phyloP scores from a whole-genome alignment of 768 basidiomycete genomes.

The Mycena metata region DNA sequence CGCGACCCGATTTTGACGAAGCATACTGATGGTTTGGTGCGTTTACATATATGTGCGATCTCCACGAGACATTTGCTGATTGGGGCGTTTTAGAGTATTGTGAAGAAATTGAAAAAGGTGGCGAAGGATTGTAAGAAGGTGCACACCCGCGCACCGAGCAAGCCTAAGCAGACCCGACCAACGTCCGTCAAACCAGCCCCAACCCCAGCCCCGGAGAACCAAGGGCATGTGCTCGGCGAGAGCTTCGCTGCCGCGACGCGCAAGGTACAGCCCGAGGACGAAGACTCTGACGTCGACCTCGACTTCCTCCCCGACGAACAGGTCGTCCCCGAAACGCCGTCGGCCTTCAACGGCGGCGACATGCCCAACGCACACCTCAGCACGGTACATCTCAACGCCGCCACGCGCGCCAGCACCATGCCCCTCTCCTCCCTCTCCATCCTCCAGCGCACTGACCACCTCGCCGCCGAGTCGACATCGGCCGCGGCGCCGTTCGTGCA shows the following conservation, averaged over 20 bases:
- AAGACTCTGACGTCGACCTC: conserved; percentile 82
- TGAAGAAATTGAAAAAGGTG: conserved; percentile 86
- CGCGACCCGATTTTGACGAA: conserved; percentile 78
- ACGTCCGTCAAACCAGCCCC: conserved; percentile 49
- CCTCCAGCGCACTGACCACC: conserved; percentile 71
- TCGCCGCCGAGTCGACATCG: conserved; percentile 45
- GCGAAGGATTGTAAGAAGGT: conserved; percentile 84
- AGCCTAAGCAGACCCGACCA: conserved; percentile 48
- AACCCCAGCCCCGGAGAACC: conserved; percentile 49
- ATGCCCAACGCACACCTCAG: conserved; percentile 64
- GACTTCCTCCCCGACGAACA: conserved; percentile 76
- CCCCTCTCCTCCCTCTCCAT: conserved; percentile 71
- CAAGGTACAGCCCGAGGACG: conserved; percentile 58
- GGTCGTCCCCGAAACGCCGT: conserved; percentile 45
- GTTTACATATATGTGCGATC: conserved; percentile 42
- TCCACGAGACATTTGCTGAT: conserved; percentile 14
- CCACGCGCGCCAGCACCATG: conserved; percentile 60
- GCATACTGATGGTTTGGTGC: conserved; percentile 79
- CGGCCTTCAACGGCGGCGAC: conserved; percentile 55
- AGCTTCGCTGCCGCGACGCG: conserved; percentile 74
- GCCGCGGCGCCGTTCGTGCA: conserved; percentile 51
- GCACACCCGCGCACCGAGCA: conserved; percentile 61
- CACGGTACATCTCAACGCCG: conserved; percentile 54
- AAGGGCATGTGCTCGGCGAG: conserved; percentile 69
- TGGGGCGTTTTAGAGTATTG: conserved; percentile 70